Evolutionary conservation across 176 grass and related monocot species (phyloP), one percentile per base, ranked within the genome.

Genomic region (Zea mays): DNA sequence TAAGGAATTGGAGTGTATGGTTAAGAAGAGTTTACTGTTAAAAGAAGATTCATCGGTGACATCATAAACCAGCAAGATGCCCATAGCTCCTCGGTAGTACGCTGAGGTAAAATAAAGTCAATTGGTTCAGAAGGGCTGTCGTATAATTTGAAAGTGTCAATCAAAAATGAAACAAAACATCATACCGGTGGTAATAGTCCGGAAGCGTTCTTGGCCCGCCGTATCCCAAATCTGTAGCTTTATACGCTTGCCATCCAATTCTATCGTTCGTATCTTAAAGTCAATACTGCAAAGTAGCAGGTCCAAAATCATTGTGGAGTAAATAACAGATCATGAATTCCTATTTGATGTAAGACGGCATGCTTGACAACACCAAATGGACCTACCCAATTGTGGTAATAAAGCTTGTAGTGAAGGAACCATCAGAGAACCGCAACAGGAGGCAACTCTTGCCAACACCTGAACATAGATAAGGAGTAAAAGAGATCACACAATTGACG

Each of bases 381-480:
- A 60, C 81, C 62, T 76, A 93, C 93, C 93, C 93, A 19, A 97
- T 97, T 57, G 93, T 97, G 71, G 93, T 97, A 56, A 97, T 97
- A 78, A 97, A 97, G 72, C 93, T 97, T 47, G 93, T 97, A 5
- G 93, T 97, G 85, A 97, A 97, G 72, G 93, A 97, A 75, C 93
- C 93, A 90, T 93, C 93, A 10, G 93, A 97, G 81, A 97, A 97
- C 44, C 90, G 88, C 80, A 97, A 80, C 10, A 97, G 93, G 56
- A 93, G 90, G 72, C 93, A 97, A 93, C 93, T 97, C 90, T 97
- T 97, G 65, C 93, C 93, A 73, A 97, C 93, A 88, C 93, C 93
- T 97, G 54, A 14, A 82, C 50, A 90, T 4, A 38, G 50, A 80
- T 51, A 84, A 74, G 7, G 17, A 64, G 27, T 71, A 66, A 80